Conservation (phyloP, 1,284 basidiomycete genomes). For the Trametes hirsuta region DNA sequence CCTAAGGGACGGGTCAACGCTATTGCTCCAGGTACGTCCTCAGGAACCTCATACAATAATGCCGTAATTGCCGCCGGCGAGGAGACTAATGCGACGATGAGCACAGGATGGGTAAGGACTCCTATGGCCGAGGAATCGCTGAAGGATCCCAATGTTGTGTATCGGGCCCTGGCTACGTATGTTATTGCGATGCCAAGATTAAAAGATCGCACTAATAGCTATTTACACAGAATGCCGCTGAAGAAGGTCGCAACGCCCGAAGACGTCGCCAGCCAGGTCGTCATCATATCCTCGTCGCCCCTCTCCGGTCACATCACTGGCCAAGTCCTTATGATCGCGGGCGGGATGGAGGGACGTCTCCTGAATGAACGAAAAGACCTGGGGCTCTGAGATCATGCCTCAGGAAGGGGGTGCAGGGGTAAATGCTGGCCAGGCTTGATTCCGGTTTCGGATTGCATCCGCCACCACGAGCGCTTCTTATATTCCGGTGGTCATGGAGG, state of each 20-base stretch:
- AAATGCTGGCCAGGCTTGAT: too few relatives aligned
- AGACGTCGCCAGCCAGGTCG: constrained; percentile 51
- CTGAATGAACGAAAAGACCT: constrained; percentile 46
- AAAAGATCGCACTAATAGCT: constrained; percentile 29
- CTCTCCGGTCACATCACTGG: constrained; percentile 77
- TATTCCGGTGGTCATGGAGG: too few relatives aligned
- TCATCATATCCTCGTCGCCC: constrained; percentile 59
- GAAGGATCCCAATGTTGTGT: constrained; percentile 47
- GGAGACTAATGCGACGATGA: background rate
- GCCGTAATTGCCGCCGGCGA: background rate
- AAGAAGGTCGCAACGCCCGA: constrained; percentile 62
- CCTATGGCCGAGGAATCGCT: constrained; percentile 57
- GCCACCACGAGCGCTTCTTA: too few relatives aligned
- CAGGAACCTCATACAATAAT: background rate
- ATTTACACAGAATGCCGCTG: constrained; percentile 66
- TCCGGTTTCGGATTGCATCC: too few relatives aligned
- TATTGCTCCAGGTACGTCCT: constrained; percentile 51
- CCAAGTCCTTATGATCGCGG: constrained; percentile 71
- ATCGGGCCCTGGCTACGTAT: constrained; percentile 66
- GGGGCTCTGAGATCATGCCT: constrained; percentile 7
- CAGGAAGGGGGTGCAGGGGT: too few relatives aligned
- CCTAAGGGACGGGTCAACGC: constrained; percentile 72
- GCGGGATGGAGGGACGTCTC: constrained; percentile 76
- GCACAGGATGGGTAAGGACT: constrained; percentile 65
- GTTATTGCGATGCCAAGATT: constrained; percentile 25